These are phyloP conservation scores for Solanum bukasovii DNA, from an alignment of 257 asterid species.

Conservation along the genomic window DNA sequence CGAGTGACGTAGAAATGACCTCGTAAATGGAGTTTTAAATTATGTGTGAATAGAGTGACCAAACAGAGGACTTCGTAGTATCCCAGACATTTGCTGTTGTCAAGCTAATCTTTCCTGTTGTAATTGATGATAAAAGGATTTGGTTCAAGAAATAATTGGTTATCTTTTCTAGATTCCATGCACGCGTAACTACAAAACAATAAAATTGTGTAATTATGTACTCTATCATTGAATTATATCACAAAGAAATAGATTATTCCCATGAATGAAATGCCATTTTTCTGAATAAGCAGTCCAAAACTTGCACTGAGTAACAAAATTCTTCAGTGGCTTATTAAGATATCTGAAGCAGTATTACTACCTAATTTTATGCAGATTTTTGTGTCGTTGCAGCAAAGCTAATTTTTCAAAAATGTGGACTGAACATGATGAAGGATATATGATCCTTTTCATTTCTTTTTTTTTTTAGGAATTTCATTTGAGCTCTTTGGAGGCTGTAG, in stretches of 20 bases:
- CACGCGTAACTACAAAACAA: neutral
- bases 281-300: neutral
- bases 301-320: neutral
- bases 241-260: neutral
- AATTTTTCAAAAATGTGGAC: neutral
- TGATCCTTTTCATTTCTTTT: slow-evolving; percentile 6
- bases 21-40: neutral
- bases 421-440: neutral
- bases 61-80: neutral
- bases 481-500: slow-evolving; percentile 75
- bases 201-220: neutral
- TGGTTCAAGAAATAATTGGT: neutral
- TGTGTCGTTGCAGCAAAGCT: neutral
- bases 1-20: neutral
- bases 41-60: neutral
- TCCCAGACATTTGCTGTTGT: neutral
- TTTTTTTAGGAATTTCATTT: slow-evolving; percentile 42
- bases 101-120: neutral
- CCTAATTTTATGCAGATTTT: neutral
- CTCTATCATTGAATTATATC: neutral
- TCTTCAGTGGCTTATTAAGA: neutral
- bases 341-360: neutral
- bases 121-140: neutral
- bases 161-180: neutral
- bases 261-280: neutral